Conservation (phyloP, 2,329 filamentous ascomycete species). For the Neurospora crassa region DNA sequence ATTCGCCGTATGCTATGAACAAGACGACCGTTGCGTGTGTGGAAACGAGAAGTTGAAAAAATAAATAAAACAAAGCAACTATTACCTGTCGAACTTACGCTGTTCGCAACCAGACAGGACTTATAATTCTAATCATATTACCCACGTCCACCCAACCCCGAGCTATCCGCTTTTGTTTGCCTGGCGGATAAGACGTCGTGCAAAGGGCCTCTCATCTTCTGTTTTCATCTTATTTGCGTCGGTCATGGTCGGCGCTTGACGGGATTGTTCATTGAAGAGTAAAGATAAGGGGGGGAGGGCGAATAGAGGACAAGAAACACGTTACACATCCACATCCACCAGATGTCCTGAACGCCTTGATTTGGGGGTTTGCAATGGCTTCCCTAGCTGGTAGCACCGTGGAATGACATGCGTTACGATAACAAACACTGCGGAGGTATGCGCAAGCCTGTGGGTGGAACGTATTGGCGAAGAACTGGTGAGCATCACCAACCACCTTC, state of each 20-base stretch:
- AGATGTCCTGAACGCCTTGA: not conserved
- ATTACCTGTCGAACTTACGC: not conserved
- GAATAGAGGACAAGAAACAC: not conserved
- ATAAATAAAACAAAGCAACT: not conserved
- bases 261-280: not conserved
- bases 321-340: not conserved
- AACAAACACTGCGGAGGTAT: conserved; percentile 1
- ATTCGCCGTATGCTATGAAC: conserved; percentile 67
- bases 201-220: conserved; percentile 14
- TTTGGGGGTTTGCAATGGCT: not conserved
- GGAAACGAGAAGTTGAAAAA: not conserved
- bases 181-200: conserved; percentile 10
- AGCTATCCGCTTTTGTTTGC: conserved; percentile 17
- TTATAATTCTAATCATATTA: not conserved
- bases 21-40: not conserved
- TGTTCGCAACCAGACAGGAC: not conserved
- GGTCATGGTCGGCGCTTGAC: not conserved
- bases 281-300: not conserved
- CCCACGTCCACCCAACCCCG: conserved; percentile 1
- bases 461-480: not conserved
- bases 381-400: not conserved
- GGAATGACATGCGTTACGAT: conserved; percentile 1
- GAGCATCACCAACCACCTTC: not conserved
- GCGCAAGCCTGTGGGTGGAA: not conserved
- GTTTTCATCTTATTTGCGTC: conserved; percentile 5